Conservation (phyloP, 805 yeast species). For the Lipomyces sp. region DNA sequence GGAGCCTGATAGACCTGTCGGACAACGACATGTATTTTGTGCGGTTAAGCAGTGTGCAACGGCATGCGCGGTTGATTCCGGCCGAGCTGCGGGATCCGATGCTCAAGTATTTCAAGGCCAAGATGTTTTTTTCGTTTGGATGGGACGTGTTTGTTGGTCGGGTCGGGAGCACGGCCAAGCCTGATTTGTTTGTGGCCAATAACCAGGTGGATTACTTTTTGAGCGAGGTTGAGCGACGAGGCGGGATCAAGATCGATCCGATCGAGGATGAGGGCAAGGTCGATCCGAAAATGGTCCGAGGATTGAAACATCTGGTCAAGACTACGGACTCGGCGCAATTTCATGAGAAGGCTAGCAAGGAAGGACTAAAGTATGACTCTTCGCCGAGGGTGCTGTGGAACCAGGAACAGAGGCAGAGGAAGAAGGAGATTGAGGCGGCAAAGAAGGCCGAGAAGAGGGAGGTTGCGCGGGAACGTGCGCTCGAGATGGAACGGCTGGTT, state of each 20-base stretch:
- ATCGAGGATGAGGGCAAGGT: background rate
- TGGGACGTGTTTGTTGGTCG: constrained; percentile 17
- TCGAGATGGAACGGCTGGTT: constrained; percentile 7
- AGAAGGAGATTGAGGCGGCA: background rate
- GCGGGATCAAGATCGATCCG: background rate
- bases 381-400: constrained; percentile 1
- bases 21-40: background rate
- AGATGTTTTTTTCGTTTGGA: constrained; percentile 13
- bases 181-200: constrained; percentile 4
- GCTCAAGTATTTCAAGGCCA: background rate
- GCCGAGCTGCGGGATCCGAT: background rate
- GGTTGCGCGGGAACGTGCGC: background rate
- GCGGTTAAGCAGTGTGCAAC: constrained; percentile 10
- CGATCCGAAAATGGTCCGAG: background rate
- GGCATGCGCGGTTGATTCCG: constrained; percentile 5
- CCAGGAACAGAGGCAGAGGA: background rate
- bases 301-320: background rate
- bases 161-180: background rate
- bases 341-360: background rate
- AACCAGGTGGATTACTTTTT: constrained; percentile 12
- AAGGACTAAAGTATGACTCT: background rate
- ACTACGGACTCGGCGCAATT: constrained; percentile 3
- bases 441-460: constrained; percentile 11
- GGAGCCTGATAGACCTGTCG: background rate
- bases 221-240: background rate